Evolutionary conservation across 768 basidiomycete species (phyloP).

Genomic region (Lyophyllum semitale): DNA sequence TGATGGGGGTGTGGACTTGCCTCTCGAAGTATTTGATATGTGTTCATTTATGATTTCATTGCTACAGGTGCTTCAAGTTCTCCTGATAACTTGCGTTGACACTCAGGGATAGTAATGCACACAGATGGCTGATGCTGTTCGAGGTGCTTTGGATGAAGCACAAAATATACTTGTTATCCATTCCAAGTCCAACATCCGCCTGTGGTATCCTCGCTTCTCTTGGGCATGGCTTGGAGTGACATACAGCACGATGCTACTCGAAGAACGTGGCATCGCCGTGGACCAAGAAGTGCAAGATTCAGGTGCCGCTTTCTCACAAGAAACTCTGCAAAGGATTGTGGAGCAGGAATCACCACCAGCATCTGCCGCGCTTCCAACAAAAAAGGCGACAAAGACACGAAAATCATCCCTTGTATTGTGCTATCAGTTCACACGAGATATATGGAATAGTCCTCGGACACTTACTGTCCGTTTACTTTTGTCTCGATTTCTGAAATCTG

Average conservation of each 20-base stretch:
- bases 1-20: slow-evolving; percentile 21
- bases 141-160: slow-evolving; percentile 33
- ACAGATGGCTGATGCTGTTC: slow-evolving; percentile 47
- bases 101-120: not conserved
- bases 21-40: slow-evolving; percentile 32
- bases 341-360: slow-evolving; percentile 20
- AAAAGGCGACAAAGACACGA: not conserved
- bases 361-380: not conserved
- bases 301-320: slow-evolving; percentile 24
- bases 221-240: slow-evolving; percentile 44
- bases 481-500: slow-evolving; percentile 28
- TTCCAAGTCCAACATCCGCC: slow-evolving; percentile 30
- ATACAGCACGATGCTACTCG: slow-evolving; percentile 24
- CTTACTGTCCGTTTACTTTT: slow-evolving; percentile 32
- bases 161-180: slow-evolving; percentile 29
- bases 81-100: not conserved
- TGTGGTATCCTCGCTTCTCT: slow-evolving; percentile 43
- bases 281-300: slow-evolving; percentile 18
- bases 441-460: slow-evolving; percentile 27
- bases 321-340: slow-evolving; percentile 34
- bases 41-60: slow-evolving; percentile 44
- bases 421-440: slow-evolving; percentile 5
- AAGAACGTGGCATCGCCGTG: slow-evolving; percentile 17
- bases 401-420: not conserved
- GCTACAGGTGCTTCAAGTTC: slow-evolving; percentile 36